These are phyloP conservation scores for Tulasnella sp. DNA, from an alignment of 768 basidiomycete genomes.

Conservation along the genomic window DNA sequence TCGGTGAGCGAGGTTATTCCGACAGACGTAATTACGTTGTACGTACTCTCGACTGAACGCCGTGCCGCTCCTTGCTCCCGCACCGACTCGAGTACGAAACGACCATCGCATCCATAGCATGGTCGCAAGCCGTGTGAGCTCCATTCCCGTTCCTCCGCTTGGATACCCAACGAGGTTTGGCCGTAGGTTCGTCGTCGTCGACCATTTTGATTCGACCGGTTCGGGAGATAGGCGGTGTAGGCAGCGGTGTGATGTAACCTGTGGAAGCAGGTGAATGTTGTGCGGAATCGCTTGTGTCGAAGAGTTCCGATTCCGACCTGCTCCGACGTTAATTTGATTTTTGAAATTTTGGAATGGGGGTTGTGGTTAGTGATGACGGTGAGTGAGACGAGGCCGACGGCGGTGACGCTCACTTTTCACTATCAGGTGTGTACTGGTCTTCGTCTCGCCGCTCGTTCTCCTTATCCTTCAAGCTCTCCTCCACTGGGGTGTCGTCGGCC, in stretches of 20 bases:
- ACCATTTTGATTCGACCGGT: neutral
- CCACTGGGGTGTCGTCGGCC: neutral
- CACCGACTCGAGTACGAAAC: neutral
- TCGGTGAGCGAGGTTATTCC: neutral
- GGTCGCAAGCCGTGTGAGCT: neutral
- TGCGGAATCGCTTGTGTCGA: neutral
- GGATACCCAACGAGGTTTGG: neutral
- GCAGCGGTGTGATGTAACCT: neutral
- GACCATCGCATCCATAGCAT: neutral
- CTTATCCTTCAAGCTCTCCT: neutral
- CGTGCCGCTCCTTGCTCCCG: neutral
- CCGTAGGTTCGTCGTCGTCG: neutral
- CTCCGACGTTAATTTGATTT: neutral
- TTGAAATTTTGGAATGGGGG: neutral
- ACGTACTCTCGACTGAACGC: neutral
- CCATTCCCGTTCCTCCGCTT: neutral
- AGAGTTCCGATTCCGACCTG: neutral
- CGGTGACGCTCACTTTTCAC: neutral
- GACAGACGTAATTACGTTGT: neutral
- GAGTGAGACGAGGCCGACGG: neutral
- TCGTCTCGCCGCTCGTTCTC: neutral
- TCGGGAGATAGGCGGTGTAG: neutral
- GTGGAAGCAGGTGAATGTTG: neutral
- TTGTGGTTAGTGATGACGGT: neutral
- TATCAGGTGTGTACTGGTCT: neutral